Percentiles rank a stretch among this genome's conserved stretches.
Conservation (phyloP, 345 rosid species). For the Melaleuca alternifolia region DNA sequence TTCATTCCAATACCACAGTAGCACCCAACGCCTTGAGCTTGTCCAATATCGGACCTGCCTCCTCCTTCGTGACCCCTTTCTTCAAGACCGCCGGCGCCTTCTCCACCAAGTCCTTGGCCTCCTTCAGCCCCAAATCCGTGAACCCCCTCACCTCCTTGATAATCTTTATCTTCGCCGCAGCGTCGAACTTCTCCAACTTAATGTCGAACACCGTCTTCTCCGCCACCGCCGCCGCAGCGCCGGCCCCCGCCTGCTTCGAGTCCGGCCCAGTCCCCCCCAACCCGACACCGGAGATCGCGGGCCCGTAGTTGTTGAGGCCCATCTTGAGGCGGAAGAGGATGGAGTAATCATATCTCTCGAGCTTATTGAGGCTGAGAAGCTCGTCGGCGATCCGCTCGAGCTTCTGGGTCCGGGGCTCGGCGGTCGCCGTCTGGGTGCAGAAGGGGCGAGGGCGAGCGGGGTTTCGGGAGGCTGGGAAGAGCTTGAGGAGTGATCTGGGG, state of each 20-base stretch:
- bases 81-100: slow-evolving; percentile 69
- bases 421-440: not conserved
- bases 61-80: slow-evolving; percentile 62
- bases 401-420: slow-evolving; percentile 48
- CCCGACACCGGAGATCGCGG: slow-evolving; percentile 23
- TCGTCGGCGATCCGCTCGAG: slow-evolving; percentile 83
- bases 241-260: not conserved
- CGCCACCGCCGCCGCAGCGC: slow-evolving; percentile 32
- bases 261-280: slow-evolving; percentile 15
- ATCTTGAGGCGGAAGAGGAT: slow-evolving; percentile 65
- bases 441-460: slow-evolving; percentile 9
- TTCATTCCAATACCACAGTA: slow-evolving; percentile 61
- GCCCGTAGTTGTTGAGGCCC: slow-evolving; percentile 63
- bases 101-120: slow-evolving; percentile 80
- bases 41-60: slow-evolving; percentile 45
- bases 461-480: slow-evolving; percentile 2
- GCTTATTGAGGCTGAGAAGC: slow-evolving; percentile 52
- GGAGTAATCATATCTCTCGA: slow-evolving; percentile 67
- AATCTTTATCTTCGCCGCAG: slow-evolving; percentile 59
- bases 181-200: slow-evolving; percentile 80
- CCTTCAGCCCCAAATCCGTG: slow-evolving; percentile 80
- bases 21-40: slow-evolving; percentile 76
- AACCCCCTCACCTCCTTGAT: slow-evolving; percentile 72
- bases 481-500: slow-evolving; percentile 11
- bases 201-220: slow-evolving; percentile 78